phyloP scores from a whole-genome alignment of 2,329 filamentous ascomycete species.

The Myriosclerotinia duriaeana region DNA sequence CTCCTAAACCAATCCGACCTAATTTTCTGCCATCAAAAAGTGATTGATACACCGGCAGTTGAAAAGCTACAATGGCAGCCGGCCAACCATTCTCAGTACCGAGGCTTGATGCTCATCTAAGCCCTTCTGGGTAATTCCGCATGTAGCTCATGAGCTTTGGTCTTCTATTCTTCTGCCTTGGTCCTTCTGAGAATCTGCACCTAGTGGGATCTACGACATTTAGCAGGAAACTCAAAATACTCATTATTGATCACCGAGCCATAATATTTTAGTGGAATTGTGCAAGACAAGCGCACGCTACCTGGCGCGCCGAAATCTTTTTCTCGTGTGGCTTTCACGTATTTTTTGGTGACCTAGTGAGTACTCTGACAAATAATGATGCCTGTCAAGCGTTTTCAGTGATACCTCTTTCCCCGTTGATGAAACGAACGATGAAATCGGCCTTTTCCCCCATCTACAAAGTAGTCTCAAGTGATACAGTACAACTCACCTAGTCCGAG shows the following conservation, averaged over 20 bases:
- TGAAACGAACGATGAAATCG: neutral
- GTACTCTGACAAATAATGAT: slow-evolving; percentile 2
- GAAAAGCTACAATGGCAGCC: neutral
- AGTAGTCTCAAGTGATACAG: neutral
- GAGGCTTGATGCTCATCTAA: neutral
- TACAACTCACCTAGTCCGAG: neutral
- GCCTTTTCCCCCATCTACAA: neutral
- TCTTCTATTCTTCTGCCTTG: neutral
- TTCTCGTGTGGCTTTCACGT: neutral
- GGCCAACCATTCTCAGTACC: neutral
- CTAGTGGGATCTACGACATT: neutral
- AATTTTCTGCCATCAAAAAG: neutral
- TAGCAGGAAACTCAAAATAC: neutral
- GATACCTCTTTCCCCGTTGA: neutral
- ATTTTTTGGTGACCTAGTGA: neutral
- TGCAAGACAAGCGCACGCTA: neutral
- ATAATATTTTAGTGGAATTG: neutral
- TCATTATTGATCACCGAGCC: neutral
- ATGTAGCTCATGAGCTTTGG: neutral
- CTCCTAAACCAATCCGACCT: neutral
- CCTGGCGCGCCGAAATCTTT: too few species aligned
- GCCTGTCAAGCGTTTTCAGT: neutral
- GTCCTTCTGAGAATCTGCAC: neutral
- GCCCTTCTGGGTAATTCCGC: neutral
- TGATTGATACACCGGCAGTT: slow-evolving; percentile 3